phyloP scores from a whole-genome alignment of 202 grass and related monocot genomes.

The Musa balbisiana region DNA sequence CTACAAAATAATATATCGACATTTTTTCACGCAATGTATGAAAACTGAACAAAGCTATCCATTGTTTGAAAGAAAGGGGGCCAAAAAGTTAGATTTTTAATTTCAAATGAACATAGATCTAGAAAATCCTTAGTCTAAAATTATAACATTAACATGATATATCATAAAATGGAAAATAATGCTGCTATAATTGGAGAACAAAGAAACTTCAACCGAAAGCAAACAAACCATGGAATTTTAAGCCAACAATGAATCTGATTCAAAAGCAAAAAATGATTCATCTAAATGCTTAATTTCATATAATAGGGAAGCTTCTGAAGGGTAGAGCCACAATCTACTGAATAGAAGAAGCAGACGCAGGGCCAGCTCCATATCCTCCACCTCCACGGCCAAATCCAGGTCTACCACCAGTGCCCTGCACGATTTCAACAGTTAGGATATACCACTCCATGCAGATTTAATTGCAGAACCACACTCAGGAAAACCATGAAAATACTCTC shows the following conservation, averaged over 20 bases:
- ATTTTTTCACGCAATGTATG: too few species aligned
- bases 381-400: constrained; percentile 80
- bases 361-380: constrained; percentile 41
- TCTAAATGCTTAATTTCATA: not conserved
- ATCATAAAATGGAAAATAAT: not conserved
- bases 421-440: not conserved
- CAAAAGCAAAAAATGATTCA: not conserved
- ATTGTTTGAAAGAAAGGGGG: too few species aligned
- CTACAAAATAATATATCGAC: too few species aligned
- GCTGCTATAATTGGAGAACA: not conserved
- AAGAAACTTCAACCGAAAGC: not conserved
- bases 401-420: constrained; percentile 67
- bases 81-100: too few species aligned
- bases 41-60: too few species aligned
- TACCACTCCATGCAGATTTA: not conserved
- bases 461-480: not conserved
- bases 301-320: not conserved
- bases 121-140: too few species aligned
- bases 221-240: not conserved
- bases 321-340: constrained; percentile 34
- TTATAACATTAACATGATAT: not conserved
- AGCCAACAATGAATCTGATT: not conserved
- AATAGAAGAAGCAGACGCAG: constrained; percentile 53
- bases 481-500: not conserved
- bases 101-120: too few species aligned